A percentile compares a stretch with the other conserved stretches of the same genome.
phyloP scores from a whole-genome alignment of 169 alveolate genomes.

The Plasmodium yoelii region DNA sequence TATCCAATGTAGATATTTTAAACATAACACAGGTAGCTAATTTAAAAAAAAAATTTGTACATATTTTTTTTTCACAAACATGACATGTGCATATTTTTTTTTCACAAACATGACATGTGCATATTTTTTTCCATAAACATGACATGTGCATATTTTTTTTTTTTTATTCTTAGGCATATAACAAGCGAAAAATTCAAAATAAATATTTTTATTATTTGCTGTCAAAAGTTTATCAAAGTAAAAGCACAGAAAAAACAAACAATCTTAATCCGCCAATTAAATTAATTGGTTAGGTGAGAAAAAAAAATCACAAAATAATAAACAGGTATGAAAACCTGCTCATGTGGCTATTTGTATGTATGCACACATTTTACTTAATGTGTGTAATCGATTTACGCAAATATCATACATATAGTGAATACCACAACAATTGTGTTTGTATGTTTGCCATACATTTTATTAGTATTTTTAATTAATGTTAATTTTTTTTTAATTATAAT shows the following conservation, averaged over 20 bases:
- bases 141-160: background rate
- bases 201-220: constrained; percentile 67
- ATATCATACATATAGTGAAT: too few relatives aligned
- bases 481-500: too few relatives aligned
- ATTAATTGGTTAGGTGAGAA: constrained; percentile 50
- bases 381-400: too few relatives aligned
- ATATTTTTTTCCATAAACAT: background rate
- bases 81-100: background rate
- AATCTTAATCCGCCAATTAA: constrained; percentile 15
- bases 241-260: constrained; percentile 2
- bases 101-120: background rate
- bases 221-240: constrained; percentile 54
- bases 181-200: constrained; percentile 54
- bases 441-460: too few relatives aligned
- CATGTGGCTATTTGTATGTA: too few relatives aligned
- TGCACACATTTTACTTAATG: too few relatives aligned
- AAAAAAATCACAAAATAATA: background rate
- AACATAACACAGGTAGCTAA: constrained; percentile 67
- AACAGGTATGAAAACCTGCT: background rate
- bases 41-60: background rate
- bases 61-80: background rate
- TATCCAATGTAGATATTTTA: constrained; percentile 56
- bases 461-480: too few relatives aligned
- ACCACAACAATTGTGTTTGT: too few relatives aligned
- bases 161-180: constrained; percentile 47